These are phyloP conservation scores for Mitragyna speciosa DNA, from an alignment of 257 asterid species.

Conservation along the genomic window DNA sequence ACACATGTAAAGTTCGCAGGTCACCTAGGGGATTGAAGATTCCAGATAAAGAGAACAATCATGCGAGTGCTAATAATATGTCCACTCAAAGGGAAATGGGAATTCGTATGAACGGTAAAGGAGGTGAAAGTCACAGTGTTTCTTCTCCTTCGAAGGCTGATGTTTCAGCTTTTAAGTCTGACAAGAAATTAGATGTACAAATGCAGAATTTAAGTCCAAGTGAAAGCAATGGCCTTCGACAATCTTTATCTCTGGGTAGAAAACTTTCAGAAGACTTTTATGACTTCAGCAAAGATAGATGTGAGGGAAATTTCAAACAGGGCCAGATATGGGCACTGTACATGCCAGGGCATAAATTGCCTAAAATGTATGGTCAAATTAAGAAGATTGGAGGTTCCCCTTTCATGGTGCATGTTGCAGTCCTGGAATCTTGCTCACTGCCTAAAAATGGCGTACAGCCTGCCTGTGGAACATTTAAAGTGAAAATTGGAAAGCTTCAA, in stretches of 20 bases:
- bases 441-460: conserved; percentile 7
- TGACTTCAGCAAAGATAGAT: conserved; percentile 23
- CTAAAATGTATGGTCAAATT: conserved; percentile 27
- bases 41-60: conserved; percentile 4
- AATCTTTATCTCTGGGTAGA: conserved; percentile 6
- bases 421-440: conserved; percentile 13
- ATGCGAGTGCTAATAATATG: background rate
- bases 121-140: conserved; percentile 1
- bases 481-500: conserved; percentile 1
- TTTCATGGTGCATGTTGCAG: conserved; percentile 22
- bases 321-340: conserved; percentile 37
- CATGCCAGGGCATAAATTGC: conserved; percentile 20
- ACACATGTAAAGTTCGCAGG: conserved; percentile 16
- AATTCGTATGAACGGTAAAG: conserved; percentile 4
- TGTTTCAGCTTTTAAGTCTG: conserved; percentile 14
- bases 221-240: conserved; percentile 1
- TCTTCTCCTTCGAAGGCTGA: conserved; percentile 12
- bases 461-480: conserved; percentile 25
- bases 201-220: background rate
- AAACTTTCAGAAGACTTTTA: conserved; percentile 17
- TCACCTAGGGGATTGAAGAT: conserved; percentile 33
- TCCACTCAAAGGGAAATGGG: background rate
- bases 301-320: conserved; percentile 15
- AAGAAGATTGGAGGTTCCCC: conserved; percentile 22
- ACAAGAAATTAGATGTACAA: background rate